A percentile compares a stretch with the other conserved stretches of the same genome.
These are phyloP conservation scores for Alternaria sp. DNA, from an alignment of 2,329 filamentous ascomycete genomes.

Conservation along the genomic window DNA sequence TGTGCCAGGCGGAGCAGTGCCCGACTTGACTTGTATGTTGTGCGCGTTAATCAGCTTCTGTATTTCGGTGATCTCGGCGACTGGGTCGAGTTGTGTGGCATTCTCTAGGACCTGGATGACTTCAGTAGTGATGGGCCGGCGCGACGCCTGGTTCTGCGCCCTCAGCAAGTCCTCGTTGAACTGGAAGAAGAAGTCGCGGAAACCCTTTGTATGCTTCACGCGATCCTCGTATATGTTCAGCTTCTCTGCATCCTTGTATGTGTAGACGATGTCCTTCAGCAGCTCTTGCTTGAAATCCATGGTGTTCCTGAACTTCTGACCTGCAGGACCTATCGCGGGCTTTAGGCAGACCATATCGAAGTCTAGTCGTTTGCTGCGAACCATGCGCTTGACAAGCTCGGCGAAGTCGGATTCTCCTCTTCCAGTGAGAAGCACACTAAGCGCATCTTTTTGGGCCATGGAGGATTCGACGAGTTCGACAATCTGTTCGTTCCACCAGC, in stretches of 20 bases:
- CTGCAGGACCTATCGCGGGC: conserved; percentile 80
- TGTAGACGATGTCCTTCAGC: conserved; percentile 81
- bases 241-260: conserved; percentile 83
- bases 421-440: conserved; percentile 88
- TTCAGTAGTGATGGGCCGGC: conserved; percentile 75
- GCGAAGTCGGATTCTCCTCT: conserved; percentile 79
- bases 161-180: conserved; percentile 72
- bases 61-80: conserved; percentile 81
- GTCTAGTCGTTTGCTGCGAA: conserved; percentile 76
- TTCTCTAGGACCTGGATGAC: conserved; percentile 87
- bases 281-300: conserved; percentile 94
- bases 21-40: conserved; percentile 68
- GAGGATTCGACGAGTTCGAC: conserved; percentile 80
- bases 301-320: conserved; percentile 79
- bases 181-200: conserved; percentile 81
- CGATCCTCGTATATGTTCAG: conserved; percentile 74
- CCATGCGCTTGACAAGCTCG: conserved; percentile 82
- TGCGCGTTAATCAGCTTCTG: conserved; percentile 90
- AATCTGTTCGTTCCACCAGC: conserved; percentile 97
- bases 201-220: conserved; percentile 74
- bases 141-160: conserved; percentile 55
- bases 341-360: conserved; percentile 92
- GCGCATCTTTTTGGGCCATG: conserved; percentile 81
- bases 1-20: conserved; percentile 56
- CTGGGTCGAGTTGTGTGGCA: conserved; percentile 76